phyloP scores from a whole-genome alignment of 495 filamentous ascomycete genomes.

The Neurospora intermedia region DNA sequence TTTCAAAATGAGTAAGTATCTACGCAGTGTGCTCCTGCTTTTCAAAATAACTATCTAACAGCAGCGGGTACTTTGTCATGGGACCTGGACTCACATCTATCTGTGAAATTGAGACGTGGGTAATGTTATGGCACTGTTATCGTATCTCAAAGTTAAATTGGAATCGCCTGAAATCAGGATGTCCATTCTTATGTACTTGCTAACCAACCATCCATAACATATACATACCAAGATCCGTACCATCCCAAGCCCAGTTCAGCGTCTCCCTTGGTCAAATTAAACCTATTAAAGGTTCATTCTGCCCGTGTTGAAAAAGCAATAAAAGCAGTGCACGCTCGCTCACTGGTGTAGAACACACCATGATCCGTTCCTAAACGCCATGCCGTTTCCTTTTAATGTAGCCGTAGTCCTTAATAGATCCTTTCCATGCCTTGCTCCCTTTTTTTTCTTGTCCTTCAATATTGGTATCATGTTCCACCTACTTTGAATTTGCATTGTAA shows the following conservation, averaged over 20 bases:
- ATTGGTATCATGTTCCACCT: neutral
- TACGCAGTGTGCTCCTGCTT: too few relatives aligned
- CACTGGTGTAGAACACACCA: neutral
- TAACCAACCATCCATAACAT: neutral
- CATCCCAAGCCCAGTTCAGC: neutral
- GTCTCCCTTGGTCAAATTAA: neutral
- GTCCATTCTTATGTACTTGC: neutral
- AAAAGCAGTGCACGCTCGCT: neutral
- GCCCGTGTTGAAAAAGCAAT: neutral
- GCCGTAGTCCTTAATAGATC: neutral
- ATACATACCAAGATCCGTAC: neutral
- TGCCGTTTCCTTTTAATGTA: neutral
- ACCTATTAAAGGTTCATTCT: neutral
- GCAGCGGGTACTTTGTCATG: too few relatives aligned
- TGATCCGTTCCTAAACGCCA: neutral
- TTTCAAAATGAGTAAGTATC: too few relatives aligned
- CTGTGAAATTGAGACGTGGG: neutral
- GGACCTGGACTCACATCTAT: too few relatives aligned
- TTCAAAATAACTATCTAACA: too few relatives aligned
- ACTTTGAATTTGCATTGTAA: neutral
- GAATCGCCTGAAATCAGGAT: neutral
- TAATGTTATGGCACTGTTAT: neutral
- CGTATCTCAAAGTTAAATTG: neutral
- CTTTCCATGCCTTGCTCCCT: neutral
- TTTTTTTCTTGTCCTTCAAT: neutral